A percentile compares a stretch with the other conserved stretches of the same genome.
Conservation (phyloP, 345 rosid genomes). For the Noccaea bulbosa region DNA sequence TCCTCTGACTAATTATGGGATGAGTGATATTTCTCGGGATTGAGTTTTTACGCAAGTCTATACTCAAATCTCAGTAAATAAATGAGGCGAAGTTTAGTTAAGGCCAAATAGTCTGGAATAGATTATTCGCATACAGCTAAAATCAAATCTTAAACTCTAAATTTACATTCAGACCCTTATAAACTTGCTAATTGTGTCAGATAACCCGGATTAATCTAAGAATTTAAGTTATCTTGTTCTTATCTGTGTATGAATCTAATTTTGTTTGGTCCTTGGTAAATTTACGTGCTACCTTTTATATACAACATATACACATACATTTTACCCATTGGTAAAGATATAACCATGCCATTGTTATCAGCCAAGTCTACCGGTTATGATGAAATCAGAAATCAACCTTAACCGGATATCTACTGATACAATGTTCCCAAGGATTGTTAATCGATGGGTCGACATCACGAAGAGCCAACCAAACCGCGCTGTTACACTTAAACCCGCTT, state of each 20-base stretch:
- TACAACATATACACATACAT: not conserved
- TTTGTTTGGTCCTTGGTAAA: not conserved
- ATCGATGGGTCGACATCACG: conserved; percentile 55
- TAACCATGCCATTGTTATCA: not conserved
- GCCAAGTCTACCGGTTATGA: conserved; percentile 5
- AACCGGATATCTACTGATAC: conserved; percentile 77
- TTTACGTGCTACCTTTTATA: conserved; percentile 10
- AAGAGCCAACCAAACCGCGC: conserved; percentile 81
- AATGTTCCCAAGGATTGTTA: conserved; percentile 71
- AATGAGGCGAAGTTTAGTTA: not conserved
- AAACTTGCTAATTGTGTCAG: conserved; percentile 6
- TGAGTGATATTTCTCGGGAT: conserved; percentile 27
- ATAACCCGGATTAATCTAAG: not conserved
- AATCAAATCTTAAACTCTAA: not conserved
- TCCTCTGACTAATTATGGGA: conserved; percentile 31
- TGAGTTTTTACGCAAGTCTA: not conserved
- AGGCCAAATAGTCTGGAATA: conserved; percentile 17
- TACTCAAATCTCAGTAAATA: conserved; percentile 9
- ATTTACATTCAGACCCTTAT: not conserved
- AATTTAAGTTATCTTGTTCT: not conserved
- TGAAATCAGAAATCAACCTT: conserved; percentile 34
- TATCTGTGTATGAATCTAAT: not conserved
- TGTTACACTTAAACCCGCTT: conserved; percentile 90
- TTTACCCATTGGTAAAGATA: conserved; percentile 1
- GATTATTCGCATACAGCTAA: not conserved